Conservation (phyloP, 495 filamentous ascomycete species). For the Tuber calosporum region DNA sequence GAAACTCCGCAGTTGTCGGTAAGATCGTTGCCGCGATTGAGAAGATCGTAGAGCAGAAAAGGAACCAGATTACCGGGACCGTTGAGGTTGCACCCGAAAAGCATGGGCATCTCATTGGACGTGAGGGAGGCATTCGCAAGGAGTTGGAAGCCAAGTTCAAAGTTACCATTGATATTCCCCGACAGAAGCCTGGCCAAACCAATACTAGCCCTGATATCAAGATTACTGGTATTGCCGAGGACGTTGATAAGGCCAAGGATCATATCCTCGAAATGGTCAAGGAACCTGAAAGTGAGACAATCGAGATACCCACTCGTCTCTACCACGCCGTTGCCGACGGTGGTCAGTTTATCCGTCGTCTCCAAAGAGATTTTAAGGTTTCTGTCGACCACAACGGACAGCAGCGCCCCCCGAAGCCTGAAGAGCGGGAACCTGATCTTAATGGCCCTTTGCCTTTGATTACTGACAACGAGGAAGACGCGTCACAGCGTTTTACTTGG, state of each 20-base stretch:
- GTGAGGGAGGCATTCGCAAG: conserved; percentile 76
- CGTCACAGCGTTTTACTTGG: conserved; percentile 66
- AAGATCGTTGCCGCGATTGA: conserved; percentile 79
- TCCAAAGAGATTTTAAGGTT: conserved; percentile 74
- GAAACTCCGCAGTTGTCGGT: conserved; percentile 70
- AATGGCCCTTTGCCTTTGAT: conserved; percentile 69
- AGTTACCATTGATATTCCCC: conserved; percentile 82
- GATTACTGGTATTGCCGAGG: conserved; percentile 65
- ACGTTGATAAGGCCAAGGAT: conserved; percentile 75
- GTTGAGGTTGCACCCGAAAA: conserved; percentile 78
- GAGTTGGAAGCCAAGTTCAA: conserved; percentile 83
- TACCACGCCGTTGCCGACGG: conserved; percentile 83
- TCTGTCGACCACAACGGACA: conserved; percentile 84
- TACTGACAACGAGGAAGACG: conserved; percentile 64
- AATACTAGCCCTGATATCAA: conserved; percentile 64
- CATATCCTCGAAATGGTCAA: conserved; percentile 74
- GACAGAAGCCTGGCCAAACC: conserved; percentile 60
- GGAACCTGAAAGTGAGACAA: conserved; percentile 77
- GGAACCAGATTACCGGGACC: conserved; percentile 65
- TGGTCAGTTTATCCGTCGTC: conserved; percentile 80
- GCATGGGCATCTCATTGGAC: conserved; percentile 84
- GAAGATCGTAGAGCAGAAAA: conserved; percentile 66
- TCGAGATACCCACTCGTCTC: conserved; percentile 68
- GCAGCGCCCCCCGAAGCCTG: conserved; percentile 59
- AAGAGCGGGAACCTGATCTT: conserved; percentile 45